Evolutionary conservation across 2,329 filamentous ascomycete species (phyloP).

Genomic region (Thelonectria olida): DNA sequence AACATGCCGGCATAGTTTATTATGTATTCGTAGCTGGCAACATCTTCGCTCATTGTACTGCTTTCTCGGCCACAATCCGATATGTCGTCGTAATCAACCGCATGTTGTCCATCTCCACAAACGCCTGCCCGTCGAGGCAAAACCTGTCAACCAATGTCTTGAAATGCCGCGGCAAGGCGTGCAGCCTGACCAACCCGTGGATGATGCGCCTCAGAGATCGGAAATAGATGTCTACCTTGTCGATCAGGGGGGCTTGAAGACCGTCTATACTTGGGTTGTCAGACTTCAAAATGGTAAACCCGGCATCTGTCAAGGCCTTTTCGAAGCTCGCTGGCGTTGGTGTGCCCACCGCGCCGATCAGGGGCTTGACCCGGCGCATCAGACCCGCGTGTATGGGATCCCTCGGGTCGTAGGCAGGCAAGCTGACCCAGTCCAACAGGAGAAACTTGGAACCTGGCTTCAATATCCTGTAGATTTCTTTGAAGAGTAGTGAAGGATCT

Average conservation of each 20-base stretch:
- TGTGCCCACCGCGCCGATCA: constrained; percentile 17
- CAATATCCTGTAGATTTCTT: constrained; percentile 10
- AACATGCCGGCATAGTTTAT: too few species aligned
- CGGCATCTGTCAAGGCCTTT: constrained; percentile 13
- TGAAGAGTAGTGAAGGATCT: constrained; percentile 12
- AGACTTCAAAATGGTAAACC: constrained; percentile 3
- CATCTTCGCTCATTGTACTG: background rate
- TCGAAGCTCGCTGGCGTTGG: constrained; percentile 15
- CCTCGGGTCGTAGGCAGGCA: constrained; percentile 11
- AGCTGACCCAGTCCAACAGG: constrained; percentile 18
- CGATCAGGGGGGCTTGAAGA: constrained; percentile 11
- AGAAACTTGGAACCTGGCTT: constrained; percentile 15
- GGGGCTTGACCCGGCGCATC: constrained; percentile 18
- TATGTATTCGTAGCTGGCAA: background rate
- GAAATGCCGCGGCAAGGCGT: constrained; percentile 7
- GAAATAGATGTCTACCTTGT: constrained; percentile 22
- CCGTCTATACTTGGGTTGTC: constrained; percentile 18
- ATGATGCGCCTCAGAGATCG: constrained; percentile 8
- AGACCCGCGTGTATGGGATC: constrained; percentile 3
- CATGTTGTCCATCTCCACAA: constrained; percentile 21
- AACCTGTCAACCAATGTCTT: constrained; percentile 16
- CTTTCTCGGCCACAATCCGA: constrained; percentile 13
- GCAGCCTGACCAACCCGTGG: constrained; percentile 10
- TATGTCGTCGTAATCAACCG: constrained; percentile 22
- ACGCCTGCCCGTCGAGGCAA: constrained; percentile 16